A percentile compares a stretch with the other conserved stretches of the same genome.
Evolutionary conservation across 2,329 filamentous ascomycete species (phyloP).

Genomic region (Penicillium sp.): DNA sequence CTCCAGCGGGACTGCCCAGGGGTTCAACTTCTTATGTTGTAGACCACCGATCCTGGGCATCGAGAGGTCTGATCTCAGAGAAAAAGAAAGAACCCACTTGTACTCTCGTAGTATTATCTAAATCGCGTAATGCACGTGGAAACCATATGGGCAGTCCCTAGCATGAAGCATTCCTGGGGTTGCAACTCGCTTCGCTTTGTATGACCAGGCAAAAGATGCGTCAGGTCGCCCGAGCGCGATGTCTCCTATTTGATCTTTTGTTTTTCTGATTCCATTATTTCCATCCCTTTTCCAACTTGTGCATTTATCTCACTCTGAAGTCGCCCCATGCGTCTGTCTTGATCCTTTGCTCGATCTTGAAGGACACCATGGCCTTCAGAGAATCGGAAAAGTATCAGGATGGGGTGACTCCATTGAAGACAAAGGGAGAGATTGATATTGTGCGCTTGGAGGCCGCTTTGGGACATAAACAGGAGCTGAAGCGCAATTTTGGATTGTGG

Average conservation of each 20-base stretch:
- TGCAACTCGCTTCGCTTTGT: neutral
- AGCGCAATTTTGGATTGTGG: slow-evolving; percentile 59
- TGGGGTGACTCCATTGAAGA: slow-evolving; percentile 2
- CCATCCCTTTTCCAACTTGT: neutral
- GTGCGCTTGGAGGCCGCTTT: slow-evolving; percentile 28
- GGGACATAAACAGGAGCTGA: slow-evolving; percentile 61
- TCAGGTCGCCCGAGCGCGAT: neutral
- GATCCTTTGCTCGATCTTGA: neutral
- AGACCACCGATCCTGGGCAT: too few relatives aligned
- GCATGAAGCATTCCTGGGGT: slow-evolving; percentile 13
- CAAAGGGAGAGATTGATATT: slow-evolving; percentile 20
- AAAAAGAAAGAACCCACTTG: neutral
- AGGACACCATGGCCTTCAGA: slow-evolving; percentile 2
- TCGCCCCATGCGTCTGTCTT: neutral
- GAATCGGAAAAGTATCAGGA: neutral
- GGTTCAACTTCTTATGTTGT: neutral
- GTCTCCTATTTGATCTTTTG: slow-evolving; percentile 1
- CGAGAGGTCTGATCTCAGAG: neutral
- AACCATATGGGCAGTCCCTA: slow-evolving; percentile 21
- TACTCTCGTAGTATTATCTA: slow-evolving; percentile 2
- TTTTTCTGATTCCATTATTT: neutral
- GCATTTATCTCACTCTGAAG: neutral
- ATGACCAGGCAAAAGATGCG: neutral
- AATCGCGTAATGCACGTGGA: slow-evolving; percentile 18
- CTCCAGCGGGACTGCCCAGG: neutral